Conservation (phyloP, 192 early-diverging fungal genomes). For the Dimargaris cristalligena region DNA sequence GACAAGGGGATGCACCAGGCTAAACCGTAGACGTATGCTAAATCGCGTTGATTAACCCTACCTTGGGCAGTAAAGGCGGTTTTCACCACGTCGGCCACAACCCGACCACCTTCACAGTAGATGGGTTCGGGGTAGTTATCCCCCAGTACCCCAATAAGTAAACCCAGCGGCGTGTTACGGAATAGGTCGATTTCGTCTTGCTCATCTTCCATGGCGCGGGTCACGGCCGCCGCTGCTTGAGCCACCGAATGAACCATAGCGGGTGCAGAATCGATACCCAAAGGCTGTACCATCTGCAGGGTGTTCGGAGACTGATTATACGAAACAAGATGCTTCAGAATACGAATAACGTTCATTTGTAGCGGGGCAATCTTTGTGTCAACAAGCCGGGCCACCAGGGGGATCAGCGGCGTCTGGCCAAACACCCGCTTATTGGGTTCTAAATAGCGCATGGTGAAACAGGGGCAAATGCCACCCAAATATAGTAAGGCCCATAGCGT, state of each 20-base stretch:
- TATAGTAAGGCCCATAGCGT: too few species aligned
- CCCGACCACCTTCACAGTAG: conserved; percentile 1
- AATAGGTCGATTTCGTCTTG: background rate
- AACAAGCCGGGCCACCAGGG: background rate
- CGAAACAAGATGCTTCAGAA: conserved; percentile 7
- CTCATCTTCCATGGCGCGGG: too few species aligned
- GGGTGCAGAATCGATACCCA: background rate
- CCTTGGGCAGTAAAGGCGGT: too few species aligned
- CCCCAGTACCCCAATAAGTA: background rate
- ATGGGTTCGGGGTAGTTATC: background rate
- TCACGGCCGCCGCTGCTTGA: background rate
- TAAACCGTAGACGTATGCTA: too few species aligned
- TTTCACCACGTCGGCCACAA: background rate
- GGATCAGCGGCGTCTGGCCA: background rate
- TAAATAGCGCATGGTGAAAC: too few species aligned
- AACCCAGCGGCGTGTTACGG: background rate
- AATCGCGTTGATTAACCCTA: too few species aligned
- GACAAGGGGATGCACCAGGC: too few species aligned
- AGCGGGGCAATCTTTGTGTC: conserved; percentile 7
- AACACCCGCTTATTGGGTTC: background rate
- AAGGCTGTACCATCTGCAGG: background rate
- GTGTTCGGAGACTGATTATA: too few species aligned
- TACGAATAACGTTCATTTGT: conserved; percentile 4
- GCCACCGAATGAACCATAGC: conserved; percentile 6
- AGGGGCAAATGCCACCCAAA: too few species aligned